These are phyloP conservation scores for Colletotrichum trifolii DNA, from an alignment of 2,329 filamentous ascomycete species.

Conservation along the genomic window DNA sequence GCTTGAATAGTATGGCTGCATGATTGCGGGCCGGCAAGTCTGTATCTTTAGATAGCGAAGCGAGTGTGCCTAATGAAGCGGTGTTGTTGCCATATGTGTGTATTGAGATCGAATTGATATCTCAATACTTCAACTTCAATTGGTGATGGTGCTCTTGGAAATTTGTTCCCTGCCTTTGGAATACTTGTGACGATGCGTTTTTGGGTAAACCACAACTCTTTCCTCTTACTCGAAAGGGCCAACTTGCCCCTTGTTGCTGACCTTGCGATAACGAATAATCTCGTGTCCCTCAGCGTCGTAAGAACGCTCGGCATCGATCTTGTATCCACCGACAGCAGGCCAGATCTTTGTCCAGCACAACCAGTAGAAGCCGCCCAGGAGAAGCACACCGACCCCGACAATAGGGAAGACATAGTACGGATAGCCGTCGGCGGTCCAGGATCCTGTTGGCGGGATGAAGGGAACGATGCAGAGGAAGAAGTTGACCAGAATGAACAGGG, in stretches of 20 bases:
- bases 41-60: background rate
- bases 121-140: background rate
- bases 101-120: background rate
- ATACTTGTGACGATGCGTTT: background rate
- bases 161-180: background rate
- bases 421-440: conserved; percentile 60
- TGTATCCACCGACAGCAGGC: conserved; percentile 61
- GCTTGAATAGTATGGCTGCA: background rate
- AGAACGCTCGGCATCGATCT: conserved; percentile 56
- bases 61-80: background rate
- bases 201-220: background rate
- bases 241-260: conserved; percentile 33
- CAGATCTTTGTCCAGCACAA: conserved; percentile 61
- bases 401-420: conserved; percentile 68
- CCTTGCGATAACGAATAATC: conserved; percentile 53
- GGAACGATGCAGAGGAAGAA: conserved; percentile 64
- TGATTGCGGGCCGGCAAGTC: too few relatives aligned
- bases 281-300: conserved; percentile 54
- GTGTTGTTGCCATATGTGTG: too few relatives aligned
- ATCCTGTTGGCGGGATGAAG: conserved; percentile 63
- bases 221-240: conserved; percentile 9
- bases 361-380: conserved; percentile 65
- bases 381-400: conserved; percentile 62
- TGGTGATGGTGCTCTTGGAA: too few relatives aligned
- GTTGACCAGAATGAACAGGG: conserved; percentile 63